Evolutionary conservation across 1,284 basidiomycete genomes (phyloP), one percentile per base, ranked within the genome.

Genomic region (Rhodotorula sp.): DNA sequence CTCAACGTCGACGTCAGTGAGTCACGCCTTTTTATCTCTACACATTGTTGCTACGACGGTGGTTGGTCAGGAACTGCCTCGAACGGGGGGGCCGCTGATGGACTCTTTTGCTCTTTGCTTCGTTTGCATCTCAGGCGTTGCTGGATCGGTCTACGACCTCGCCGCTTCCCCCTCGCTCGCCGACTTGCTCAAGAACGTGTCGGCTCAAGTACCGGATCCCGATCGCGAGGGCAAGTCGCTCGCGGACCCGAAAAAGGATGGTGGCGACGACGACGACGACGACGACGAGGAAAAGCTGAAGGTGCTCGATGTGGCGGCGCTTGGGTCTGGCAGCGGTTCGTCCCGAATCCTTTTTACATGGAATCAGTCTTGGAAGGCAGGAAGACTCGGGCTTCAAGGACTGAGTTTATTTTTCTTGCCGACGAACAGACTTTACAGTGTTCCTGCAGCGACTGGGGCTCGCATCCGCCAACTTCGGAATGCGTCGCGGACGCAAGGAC

Each of bases 81-180:
- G 29, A 29, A 29, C 29, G 29, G 29, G 29, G 29, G 29, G 29
- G 29, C 29, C 29, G 29, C 29, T 49, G 23, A 57, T 31, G 23
- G 26, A 23, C 57, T 58, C 23, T 23, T 20, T 23, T 52, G 7
- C 20, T 47, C 47, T 49, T 47, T 10, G 29, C 26, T 46, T 49
- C 34, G 57, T 47, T 31, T 43, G 46, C 46, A 12, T 47, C 31
- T n/a, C 31, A 31, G 16, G 20, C 1, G 88, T 89, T 1, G 73
- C 85, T 23, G 95, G 94, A 21, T 88, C 89, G 16, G 83, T 83
- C 34, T 91, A 89, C 81, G 68, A 74, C 18, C 84, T 85, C 43
- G 66, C 77, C 48, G 88, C 83, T 6, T 91, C 89, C 0, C 91
- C 93, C 26, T 93, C 91, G 0, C 87, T 98, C 3, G 89, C 90